Evolutionary conservation across 2,329 filamentous ascomycete genomes (phyloP).

Genomic region (Colletotrichum scovillei): DNA sequence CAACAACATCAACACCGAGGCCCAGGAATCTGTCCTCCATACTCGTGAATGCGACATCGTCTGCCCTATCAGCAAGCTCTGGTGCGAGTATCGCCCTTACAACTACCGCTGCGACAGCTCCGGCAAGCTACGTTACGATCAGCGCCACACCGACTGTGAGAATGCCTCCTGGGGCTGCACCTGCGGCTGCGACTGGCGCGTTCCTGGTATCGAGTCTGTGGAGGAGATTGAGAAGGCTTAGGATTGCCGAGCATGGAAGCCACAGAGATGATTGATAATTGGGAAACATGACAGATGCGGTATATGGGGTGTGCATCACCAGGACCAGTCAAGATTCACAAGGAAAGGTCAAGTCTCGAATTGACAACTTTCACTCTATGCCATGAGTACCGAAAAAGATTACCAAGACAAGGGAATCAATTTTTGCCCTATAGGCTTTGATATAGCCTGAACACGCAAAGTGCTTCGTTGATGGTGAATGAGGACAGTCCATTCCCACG

Average conservation of each 20-base stretch:
- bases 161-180: neutral
- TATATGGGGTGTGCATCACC: neutral
- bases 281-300: neutral
- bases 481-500: too few species aligned
- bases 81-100: neutral
- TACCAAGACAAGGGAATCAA: too few species aligned
- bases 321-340: too few species aligned
- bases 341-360: too few species aligned
- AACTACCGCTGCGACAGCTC: constrained; percentile 4
- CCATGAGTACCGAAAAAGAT: too few species aligned
- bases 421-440: too few species aligned
- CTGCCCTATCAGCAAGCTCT: neutral
- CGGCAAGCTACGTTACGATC: neutral
- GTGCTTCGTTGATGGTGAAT: too few species aligned
- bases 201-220: neutral
- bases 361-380: too few species aligned
- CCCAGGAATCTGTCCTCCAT: neutral
- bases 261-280: neutral
- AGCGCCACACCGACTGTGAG: constrained; percentile 14
- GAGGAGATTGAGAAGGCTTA: neutral
- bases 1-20: neutral
- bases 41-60: constrained; percentile 1
- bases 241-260: neutral
- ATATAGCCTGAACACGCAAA: too few species aligned
- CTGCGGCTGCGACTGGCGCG: constrained; percentile 15